Base-by-base conservation (phyloP, 306 rosid species). In the Dalbergia cochinchinensis region DNA sequence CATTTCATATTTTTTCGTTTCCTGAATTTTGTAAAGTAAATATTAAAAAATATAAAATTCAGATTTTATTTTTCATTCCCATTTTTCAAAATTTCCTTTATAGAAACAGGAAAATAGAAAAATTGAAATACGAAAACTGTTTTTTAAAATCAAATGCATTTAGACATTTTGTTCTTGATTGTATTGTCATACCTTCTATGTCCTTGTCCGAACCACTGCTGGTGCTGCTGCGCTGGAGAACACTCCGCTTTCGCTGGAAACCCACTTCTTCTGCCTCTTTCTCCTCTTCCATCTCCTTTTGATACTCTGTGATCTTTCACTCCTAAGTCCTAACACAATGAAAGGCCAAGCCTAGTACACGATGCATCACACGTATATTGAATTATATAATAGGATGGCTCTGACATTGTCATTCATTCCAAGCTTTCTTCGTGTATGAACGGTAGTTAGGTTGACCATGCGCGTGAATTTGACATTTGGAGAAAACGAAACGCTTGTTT, bases 211-310 rank as follows among this genome's bases (percentile, higher is more conserved):
- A 51, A 19, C 44, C 44, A 20, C 18, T 54, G 69, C 44, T 26
- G 20, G n/a, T 8, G 19, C 35, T 51, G 48, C 9, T 35, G 12
- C 33, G 31, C 6, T 57, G 57, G 50, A 45, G 54, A 26, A 26
- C 31, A 35, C 71, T 33, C 41, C 31, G 54, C 53, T 73, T 76
- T 63, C 63, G n/a, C 19, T 78, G 65, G 54, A 88, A 80, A 14
- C 69, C 66, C 6, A 15, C 59, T 44, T 65, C 87, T 42, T 71
- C 72, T 45, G 41, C 84, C 69, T 71, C 86, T 3, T 10, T 50
- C n/a, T 80, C 89, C 34, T 34, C 58, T 19, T 83, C 86, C 83
- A 83, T 83, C 59, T 59, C 20, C 65, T 26, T 34, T 5, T 33
- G 0, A 48, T 69, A 59, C 83, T 84, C 86, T 83, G 78, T 70